phyloP scores from a whole-genome alignment of 1,284 basidiomycete genomes.

The Phlebopus sp. region DNA sequence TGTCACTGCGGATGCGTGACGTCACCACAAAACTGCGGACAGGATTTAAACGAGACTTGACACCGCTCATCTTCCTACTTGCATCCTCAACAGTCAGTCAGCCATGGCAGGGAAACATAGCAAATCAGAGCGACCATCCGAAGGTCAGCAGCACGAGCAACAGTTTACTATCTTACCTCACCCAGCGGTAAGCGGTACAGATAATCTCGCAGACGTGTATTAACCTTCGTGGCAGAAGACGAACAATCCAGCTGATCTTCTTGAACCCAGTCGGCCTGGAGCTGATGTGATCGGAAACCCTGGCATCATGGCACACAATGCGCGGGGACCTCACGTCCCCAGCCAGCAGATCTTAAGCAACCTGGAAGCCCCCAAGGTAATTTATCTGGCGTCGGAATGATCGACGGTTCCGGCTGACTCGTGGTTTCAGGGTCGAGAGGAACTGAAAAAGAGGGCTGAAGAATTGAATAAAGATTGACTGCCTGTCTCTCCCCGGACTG shows the following conservation, averaged over 20 bases:
- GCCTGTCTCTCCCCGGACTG: background rate
- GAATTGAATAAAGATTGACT: conserved; percentile 25
- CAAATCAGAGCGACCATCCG: background rate
- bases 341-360: conserved; percentile 27
- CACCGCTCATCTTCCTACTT: too few species aligned
- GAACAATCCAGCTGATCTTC: conserved; percentile 47
- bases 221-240: conserved; percentile 35
- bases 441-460: conserved; percentile 25
- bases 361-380: conserved; percentile 33
- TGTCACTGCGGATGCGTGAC: too few species aligned
- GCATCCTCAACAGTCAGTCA: background rate
- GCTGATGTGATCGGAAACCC: conserved; percentile 34
- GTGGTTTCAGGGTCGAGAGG: conserved; percentile 24
- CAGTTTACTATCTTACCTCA: conserved; percentile 45
- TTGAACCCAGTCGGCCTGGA: conserved; percentile 31
- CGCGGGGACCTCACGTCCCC: conserved; percentile 44
- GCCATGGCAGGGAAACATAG: conserved; percentile 17
- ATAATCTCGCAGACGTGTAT: background rate
- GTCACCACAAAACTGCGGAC: too few species aligned
- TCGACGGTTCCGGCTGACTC: background rate
- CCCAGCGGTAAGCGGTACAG: conserved; percentile 41
- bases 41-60: too few species aligned
- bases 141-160: conserved; percentile 26
- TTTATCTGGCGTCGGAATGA: background rate
- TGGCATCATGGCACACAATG: conserved; percentile 36